phyloP scores from a whole-genome alignment of 306 rosid species.

The Parietaria judaica region DNA sequence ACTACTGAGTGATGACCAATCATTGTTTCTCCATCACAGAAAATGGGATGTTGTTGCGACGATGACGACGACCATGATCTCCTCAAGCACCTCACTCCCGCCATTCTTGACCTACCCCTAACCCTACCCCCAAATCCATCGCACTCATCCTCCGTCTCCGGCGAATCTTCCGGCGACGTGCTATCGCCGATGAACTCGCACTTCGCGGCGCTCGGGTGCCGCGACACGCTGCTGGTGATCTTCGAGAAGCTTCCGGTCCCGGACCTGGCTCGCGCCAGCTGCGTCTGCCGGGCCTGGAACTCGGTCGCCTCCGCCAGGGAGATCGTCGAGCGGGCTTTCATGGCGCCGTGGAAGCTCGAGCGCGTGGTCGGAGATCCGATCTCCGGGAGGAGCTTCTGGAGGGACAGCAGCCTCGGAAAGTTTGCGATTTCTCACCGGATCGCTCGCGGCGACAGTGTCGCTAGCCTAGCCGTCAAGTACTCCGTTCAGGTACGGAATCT shows the following conservation, averaged over 20 bases:
- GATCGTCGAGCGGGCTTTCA: constrained; percentile 43
- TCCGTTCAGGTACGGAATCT: constrained; percentile 53
- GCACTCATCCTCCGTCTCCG: constrained; percentile 4
- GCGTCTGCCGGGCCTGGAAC: constrained; percentile 82
- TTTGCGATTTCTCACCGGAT: constrained; percentile 79
- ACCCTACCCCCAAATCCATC: constrained; percentile 4
- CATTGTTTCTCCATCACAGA: background rate
- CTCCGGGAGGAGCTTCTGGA: constrained; percentile 87
- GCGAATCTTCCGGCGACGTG: background rate
- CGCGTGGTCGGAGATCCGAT: constrained; percentile 50
- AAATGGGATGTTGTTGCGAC: constrained; percentile 57
- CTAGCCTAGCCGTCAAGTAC: constrained; percentile 91
- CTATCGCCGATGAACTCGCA: constrained; percentile 66
- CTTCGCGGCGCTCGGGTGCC: constrained; percentile 59
- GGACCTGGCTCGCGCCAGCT: constrained; percentile 71
- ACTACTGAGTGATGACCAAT: too few species aligned
- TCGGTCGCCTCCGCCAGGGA: constrained; percentile 78
- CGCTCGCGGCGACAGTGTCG: constrained; percentile 59
- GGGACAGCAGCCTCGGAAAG: constrained; percentile 59
- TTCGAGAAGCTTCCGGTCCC: constrained; percentile 60
- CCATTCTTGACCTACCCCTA: constrained; percentile 22
- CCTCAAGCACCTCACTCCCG: constrained; percentile 24
- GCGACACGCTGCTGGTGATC: constrained; percentile 72
- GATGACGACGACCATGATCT: constrained; percentile 43
- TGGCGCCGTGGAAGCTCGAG: constrained; percentile 63